Base-by-base conservation (phyloP, 2,329 filamentous ascomycete genomes). In the Aspergillus fijiensis region DNA sequence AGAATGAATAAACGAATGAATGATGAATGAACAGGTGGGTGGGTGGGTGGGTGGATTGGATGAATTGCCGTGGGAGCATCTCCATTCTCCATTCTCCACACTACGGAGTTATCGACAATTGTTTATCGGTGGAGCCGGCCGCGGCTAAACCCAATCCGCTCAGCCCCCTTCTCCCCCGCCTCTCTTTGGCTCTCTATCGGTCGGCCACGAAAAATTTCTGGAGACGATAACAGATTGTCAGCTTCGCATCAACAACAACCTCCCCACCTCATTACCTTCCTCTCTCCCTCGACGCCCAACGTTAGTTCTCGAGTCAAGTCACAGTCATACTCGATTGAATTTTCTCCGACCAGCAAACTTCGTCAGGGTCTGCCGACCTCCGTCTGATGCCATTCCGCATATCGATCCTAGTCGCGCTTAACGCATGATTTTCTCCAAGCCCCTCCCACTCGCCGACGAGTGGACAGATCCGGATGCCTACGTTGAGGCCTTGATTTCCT, bases 381-480 rank as follows among this genome's bases (percentile, higher is more conserved):
- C 23, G 10, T 49, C 53, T 45, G 42, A 55, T 55, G 42, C 48
- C 53, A 55, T 55, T 47, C 45, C 27, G 53, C 53, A 48, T 49
- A 55, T 33, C 42, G 11, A 53, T 45, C 33, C 51, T 27, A 47
- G 31, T 55, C 42, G 42, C 53, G 29, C 27, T 47, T 53, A 31
- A 47, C 55, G 63, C 57, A 82, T 85, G 79, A 78, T 79, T 55
- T 81, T 79, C 48, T 76, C 80, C 33, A 71, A 72, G 11, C 77
- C 82, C 51, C 82, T 96, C 25, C 93, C 93, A 1, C 85, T 90
- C 70, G 82, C 85, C 35, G 82, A 87, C 54, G 85, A 86, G 68
- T 97, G 94, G 80, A 73, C 80, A 42, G 86, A 85, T 49, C 79
- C 87, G 5, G 90, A 96, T 51, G 84, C 87, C 56, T 99, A 96